Conservation (phyloP, 495 filamentous ascomycete species). For the Niebla homalea region DNA sequence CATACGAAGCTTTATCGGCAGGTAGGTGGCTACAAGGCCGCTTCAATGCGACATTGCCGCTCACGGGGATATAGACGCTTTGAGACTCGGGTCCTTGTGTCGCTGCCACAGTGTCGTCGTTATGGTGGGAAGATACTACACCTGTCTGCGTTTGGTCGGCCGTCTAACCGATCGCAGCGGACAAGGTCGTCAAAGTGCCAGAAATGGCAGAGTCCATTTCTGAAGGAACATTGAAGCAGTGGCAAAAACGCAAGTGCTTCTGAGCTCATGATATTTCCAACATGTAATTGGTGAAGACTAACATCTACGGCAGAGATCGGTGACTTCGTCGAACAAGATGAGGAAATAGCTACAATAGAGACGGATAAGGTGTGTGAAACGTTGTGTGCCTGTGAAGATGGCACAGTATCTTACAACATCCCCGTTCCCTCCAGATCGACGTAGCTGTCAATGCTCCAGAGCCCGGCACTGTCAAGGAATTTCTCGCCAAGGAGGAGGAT, state of each 20-base stretch:
- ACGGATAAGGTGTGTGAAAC: constrained; percentile 78
- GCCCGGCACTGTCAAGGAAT: constrained; percentile 80
- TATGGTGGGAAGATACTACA: too few species aligned
- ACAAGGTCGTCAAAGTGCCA: constrained; percentile 81
- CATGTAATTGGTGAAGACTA: constrained; percentile 76
- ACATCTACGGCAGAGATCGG: constrained; percentile 52
- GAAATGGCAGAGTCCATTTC: constrained; percentile 99
- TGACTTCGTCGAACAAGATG: constrained; percentile 88
- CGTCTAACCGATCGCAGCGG: constrained; percentile 33
- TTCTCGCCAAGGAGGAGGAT: constrained; percentile 87
- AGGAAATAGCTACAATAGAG: constrained; percentile 98
- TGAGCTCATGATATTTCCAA: constrained; percentile 58
- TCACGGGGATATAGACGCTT: too few species aligned
- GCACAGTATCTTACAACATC: background rate
- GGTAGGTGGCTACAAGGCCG: too few species aligned
- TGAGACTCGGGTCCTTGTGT: too few species aligned
- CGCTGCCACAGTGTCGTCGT: too few species aligned
- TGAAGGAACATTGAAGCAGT: constrained; percentile 94
- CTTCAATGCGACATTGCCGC: too few species aligned
- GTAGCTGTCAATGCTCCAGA: constrained; percentile 91
- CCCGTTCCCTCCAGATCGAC: constrained; percentile 55
- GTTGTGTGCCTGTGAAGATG: background rate
- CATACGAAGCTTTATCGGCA: too few species aligned
- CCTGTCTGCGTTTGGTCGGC: too few species aligned
- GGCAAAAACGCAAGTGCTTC: constrained; percentile 58